Percentiles rank a stretch among this genome's conserved stretches.
phyloP scores from a whole-genome alignment of 345 rosid genomes.

The Citrus sinensis region DNA sequence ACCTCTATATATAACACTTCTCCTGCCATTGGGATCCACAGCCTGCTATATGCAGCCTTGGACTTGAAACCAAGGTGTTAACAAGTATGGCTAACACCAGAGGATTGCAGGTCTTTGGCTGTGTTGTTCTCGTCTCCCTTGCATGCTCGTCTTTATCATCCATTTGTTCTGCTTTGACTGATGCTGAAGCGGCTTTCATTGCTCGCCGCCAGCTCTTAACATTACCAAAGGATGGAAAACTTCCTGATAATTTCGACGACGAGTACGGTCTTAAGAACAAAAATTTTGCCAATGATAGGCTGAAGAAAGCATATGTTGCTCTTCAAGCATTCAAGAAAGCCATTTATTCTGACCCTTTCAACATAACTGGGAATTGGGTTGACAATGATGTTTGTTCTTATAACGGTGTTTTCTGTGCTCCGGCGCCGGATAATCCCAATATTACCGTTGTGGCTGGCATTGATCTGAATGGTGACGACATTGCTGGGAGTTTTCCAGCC shows the following conservation, averaged over 20 bases:
- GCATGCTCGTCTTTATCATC: slow-evolving; percentile 17
- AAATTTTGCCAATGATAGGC: slow-evolving; percentile 54
- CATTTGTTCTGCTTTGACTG: slow-evolving; percentile 42
- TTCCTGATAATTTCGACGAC: slow-evolving; percentile 28
- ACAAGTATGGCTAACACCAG: slow-evolving; percentile 24
- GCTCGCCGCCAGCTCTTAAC: slow-evolving; percentile 65
- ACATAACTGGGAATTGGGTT: slow-evolving; percentile 69
- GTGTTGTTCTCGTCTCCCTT: slow-evolving; percentile 34
- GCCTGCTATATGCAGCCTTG: slow-evolving; percentile 68
- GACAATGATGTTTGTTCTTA: slow-evolving; percentile 65
- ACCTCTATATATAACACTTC: slow-evolving; percentile 25
- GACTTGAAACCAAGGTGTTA: slow-evolving; percentile 53
- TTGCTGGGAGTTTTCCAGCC: slow-evolving; percentile 69
- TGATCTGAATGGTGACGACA: slow-evolving; percentile 75
- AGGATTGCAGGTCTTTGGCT: slow-evolving; percentile 46
- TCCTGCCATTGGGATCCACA: slow-evolving; percentile 1
- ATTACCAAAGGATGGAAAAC: slow-evolving; percentile 35
- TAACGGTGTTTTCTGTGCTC: slow-evolving; percentile 68
- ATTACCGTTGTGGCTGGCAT: slow-evolving; percentile 58
- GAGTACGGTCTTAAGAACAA: slow-evolving; percentile 26
- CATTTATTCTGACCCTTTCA: slow-evolving; percentile 66
- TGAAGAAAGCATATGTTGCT: slow-evolving; percentile 57
- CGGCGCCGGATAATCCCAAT: slow-evolving; percentile 52
- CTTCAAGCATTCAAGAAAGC: slow-evolving; percentile 81
- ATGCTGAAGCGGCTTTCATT: slow-evolving; percentile 52